Evolutionary conservation across 306 rosid species (phyloP), one percentile per base, ranked within the genome.

Genomic region (Oemleria cerasiformis): DNA sequence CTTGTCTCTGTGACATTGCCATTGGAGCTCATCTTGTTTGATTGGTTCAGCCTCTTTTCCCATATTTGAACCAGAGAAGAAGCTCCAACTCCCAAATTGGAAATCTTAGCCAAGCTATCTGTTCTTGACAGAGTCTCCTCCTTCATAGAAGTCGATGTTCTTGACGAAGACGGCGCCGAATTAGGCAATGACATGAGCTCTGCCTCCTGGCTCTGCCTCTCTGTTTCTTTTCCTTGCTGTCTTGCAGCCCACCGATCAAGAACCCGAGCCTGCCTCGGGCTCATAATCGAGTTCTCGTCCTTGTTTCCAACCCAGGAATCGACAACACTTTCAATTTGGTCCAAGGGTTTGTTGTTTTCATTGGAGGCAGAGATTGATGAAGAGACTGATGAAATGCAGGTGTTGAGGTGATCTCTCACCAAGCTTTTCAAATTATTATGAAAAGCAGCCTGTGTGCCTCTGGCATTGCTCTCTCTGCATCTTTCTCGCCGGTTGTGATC

Each of bases 11-110:
- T 0, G 25, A 21, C 8, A 21, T 49, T 57, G 7, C 68, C 48
- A 44, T 38, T 30, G 50, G 78, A 56, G 47, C 41, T 78, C 3
- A 58, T 51, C 25, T 75, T 82, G 67, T 65, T 70, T 11, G 84
- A 73, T 38, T 81, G 36, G 62, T 70, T 89, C 0, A 94, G 83
- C 72, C 99, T 89, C 71, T 82, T 89, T 78, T 94, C 99, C 99
- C 99, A 94, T 56, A 94, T 86, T 36, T 84, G 96, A 53, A 94
- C 99, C 0, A 94, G 88, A 34, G 95, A 91, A 38, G 97, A 90
- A 13, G 99, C 97, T 11, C 88, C 97, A 0, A 85, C 97, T 4
- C 88, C 92, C 0, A 82, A 79, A 9, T 75, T 86, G 0, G 83
- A 41, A 55, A 30, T 70, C 47, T 66, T 78, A 0, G 68, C 73